Percentiles rank a stretch among this genome's conserved stretches.
phyloP scores from a whole-genome alignment of 2,329 filamentous ascomycete species.

The Colletotrichum endophyticum region DNA sequence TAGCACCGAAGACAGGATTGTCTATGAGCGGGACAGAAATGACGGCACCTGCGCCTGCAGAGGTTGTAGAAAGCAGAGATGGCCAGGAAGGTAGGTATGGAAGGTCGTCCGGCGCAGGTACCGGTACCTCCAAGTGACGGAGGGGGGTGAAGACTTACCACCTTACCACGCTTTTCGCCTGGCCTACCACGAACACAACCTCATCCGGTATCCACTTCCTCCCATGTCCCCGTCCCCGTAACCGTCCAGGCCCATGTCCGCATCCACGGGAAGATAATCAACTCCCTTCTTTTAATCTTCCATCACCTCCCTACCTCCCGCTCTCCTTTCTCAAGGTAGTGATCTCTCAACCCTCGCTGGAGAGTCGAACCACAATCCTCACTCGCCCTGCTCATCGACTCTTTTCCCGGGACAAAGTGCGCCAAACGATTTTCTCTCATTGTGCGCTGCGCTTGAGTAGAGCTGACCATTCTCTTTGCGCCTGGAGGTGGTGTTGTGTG shows the following conservation, averaged over 20 bases:
- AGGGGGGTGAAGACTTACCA: background rate
- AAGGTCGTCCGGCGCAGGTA: background rate
- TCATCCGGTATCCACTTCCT: constrained; percentile 13
- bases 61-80: background rate
- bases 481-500: background rate
- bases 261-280: background rate
- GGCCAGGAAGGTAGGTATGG: background rate
- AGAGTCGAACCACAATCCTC: constrained; percentile 4
- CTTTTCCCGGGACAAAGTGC: background rate
- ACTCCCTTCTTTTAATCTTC: constrained; percentile 16
- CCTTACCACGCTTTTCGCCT: background rate
- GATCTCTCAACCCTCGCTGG: background rate
- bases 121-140: constrained; percentile 4
- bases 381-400: background rate
- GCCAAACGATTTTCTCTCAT: background rate
- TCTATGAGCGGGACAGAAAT: background rate
- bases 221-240: background rate
- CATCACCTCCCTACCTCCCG: background rate
- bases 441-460: background rate
- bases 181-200: background rate
- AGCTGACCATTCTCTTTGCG: background rate
- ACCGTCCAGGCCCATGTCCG: background rate
- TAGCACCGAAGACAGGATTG: background rate
- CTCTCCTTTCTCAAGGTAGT: background rate
- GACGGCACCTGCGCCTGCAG: background rate